Conservation (phyloP, 176 grass and related monocot species). For the Poa annua region DNA sequence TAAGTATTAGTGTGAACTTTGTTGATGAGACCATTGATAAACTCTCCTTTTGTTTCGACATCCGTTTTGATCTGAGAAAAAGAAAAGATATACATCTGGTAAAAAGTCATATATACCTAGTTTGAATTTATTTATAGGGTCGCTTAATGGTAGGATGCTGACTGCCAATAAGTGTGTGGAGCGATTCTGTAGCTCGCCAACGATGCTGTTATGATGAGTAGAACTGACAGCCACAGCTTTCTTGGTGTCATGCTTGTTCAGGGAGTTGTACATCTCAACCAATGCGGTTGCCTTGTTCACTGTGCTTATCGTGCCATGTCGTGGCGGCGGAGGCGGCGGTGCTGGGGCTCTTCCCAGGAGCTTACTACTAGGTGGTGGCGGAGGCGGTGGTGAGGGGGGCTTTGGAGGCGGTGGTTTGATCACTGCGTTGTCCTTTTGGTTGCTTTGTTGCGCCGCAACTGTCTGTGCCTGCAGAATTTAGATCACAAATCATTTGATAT, state of each 20-base stretch:
- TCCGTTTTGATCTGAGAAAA: conserved; percentile 43
- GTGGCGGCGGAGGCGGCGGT: conserved; percentile 46
- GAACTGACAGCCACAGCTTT: conserved; percentile 43
- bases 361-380: conserved; percentile 39
- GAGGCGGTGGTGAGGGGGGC: conserved; percentile 44
- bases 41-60: conserved; percentile 78
- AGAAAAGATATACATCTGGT: neutral
- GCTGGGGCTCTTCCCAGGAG: conserved; percentile 7
- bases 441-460: neutral
- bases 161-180: conserved; percentile 82
- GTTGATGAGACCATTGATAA: conserved; percentile 76
- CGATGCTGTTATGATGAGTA: conserved; percentile 54
- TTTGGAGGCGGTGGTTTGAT: conserved; percentile 21
- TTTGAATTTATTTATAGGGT: neutral
- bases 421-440: neutral
- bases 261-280: conserved; percentile 79
- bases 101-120: neutral
- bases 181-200: conserved; percentile 92
- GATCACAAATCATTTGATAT: neutral
- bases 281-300: conserved; percentile 71
- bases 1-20: conserved; percentile 64
- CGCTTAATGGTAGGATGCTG: neutral
- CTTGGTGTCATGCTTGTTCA: conserved; percentile 64
- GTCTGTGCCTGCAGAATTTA: conserved; percentile 4
- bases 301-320: conserved; percentile 33